Evolutionary conservation across 2,329 filamentous ascomycete species (phyloP), one percentile per base, ranked within the genome.

Genomic region (Colletotrichum nymphaeae): DNA sequence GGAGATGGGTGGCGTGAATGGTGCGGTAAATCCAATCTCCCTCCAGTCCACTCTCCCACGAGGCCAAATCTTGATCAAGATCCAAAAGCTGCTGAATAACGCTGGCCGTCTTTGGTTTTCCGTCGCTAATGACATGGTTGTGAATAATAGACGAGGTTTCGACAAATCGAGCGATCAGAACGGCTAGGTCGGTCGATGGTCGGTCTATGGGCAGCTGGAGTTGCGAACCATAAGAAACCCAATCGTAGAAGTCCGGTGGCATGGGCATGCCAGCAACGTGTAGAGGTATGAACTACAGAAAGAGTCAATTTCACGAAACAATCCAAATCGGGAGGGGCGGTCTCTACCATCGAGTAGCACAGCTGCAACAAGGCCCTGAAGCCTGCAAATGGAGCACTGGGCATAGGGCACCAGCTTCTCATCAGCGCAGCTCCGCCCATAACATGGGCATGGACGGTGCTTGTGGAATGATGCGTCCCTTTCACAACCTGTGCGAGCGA

Each of bases 341-440:
- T 55, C 32, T 35, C 32, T 80, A 91, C 88, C 80, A 91, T 85
- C 49, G 89, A 88, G 77, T 87, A 90, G 70, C 88, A 86, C 46
- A 91, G 80, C 74, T 91, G 88, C 16, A 90, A 76, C 66, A 91
- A 85, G 5, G 87, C 85, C 42, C 86, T 84, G 73, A 89, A 83
- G 5, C 88, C 87, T 60, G 85, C 83, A 26, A 84, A 80, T 0
- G 83, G 80, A 0, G 80, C 77, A 9, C 81, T 75, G 2, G 80
- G 79, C 46, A 84, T 78, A 1, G 86, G 86, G 5, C 86, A 77
- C 69, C 84, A 84, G 57, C 81, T 84, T 69, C 86, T 86, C 22
- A 92, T 81, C n/a, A 93, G 80, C 12, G 90, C 89, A 57, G 88
- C 85, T 2, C 89, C 90, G 1, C 91, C 91, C 76, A 88, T 84